A percentile compares a stretch with the other conserved stretches of the same genome.
These are phyloP conservation scores for Echinochloa phyllopogon DNA, from an alignment of 176 grass and related monocot genomes.

Conservation along the genomic window DNA sequence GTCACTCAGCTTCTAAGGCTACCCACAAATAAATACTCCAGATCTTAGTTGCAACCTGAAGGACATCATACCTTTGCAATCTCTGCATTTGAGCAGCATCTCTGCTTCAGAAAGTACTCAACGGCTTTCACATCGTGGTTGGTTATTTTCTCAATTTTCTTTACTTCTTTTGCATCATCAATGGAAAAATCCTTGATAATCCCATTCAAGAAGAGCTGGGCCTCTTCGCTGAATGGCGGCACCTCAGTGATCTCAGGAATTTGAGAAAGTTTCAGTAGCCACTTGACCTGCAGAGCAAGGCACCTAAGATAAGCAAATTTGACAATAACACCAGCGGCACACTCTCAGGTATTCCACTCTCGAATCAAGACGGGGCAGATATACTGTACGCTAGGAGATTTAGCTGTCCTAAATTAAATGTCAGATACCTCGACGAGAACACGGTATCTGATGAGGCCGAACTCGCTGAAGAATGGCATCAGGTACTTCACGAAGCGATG, in stretches of 20 bases:
- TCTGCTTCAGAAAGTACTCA: slow-evolving; percentile 95
- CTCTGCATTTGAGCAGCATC: slow-evolving; percentile 75
- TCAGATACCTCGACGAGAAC: slow-evolving; percentile 78
- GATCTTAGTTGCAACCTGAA: background rate
- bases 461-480: slow-evolving; percentile 87
- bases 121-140: slow-evolving; percentile 97
- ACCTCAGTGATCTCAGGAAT: slow-evolving; percentile 83
- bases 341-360: background rate
- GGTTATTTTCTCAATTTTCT: slow-evolving; percentile 87
- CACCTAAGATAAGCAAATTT: slow-evolving; percentile 5
- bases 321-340: background rate
- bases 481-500: slow-evolving; percentile 54
- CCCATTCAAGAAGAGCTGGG: slow-evolving; percentile 64
- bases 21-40: background rate
- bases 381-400: background rate
- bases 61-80: slow-evolving; percentile 65
- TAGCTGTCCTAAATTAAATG: background rate
- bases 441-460: slow-evolving; percentile 86
- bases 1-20: slow-evolving; percentile 11
- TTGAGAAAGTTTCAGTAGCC: slow-evolving; percentile 88
- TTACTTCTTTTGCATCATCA: slow-evolving; percentile 78
- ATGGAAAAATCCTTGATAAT: slow-evolving; percentile 72
- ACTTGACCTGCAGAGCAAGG: slow-evolving; percentile 67
- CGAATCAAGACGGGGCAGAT: background rate
- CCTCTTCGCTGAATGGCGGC: slow-evolving; percentile 74